phyloP scores from a whole-genome alignment of 2,329 filamentous ascomycete genomes.

The Tolypocladium endophyticum region DNA sequence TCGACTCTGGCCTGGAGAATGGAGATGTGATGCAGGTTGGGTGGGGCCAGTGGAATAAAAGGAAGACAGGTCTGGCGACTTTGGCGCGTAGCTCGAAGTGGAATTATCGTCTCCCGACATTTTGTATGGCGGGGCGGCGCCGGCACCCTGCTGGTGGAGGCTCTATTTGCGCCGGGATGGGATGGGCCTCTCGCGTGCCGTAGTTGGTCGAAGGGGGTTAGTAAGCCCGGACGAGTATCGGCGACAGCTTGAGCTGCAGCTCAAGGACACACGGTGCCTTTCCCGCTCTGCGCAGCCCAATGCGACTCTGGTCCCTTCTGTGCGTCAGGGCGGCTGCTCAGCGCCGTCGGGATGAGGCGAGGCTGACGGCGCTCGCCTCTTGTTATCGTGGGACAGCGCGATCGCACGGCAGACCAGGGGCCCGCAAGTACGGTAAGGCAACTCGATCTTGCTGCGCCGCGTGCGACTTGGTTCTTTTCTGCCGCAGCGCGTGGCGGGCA shows the following conservation, averaged over 20 bases:
- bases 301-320: not conserved
- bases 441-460: not conserved
- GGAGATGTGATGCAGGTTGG: constrained; percentile 8
- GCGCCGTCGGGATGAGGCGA: not conserved
- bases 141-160: not conserved
- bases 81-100: constrained; percentile 38
- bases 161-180: not conserved
- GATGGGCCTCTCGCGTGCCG: not conserved
- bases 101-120: constrained; percentile 38
- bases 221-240: not conserved
- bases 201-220: not conserved
- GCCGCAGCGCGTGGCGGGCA: not conserved
- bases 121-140: constrained; percentile 7
- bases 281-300: not conserved
- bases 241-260: not conserved
- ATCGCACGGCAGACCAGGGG: not conserved
- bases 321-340: not conserved
- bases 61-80: constrained; percentile 48
- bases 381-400: not conserved
- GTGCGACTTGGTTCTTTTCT: not conserved
- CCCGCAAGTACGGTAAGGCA: not conserved
- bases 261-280: not conserved
- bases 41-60: constrained; percentile 33
- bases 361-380: not conserved
- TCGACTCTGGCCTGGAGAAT: constrained; percentile 9